phyloP scores from a whole-genome alignment of 139 green algal species.

The Picochlorum sp. region DNA sequence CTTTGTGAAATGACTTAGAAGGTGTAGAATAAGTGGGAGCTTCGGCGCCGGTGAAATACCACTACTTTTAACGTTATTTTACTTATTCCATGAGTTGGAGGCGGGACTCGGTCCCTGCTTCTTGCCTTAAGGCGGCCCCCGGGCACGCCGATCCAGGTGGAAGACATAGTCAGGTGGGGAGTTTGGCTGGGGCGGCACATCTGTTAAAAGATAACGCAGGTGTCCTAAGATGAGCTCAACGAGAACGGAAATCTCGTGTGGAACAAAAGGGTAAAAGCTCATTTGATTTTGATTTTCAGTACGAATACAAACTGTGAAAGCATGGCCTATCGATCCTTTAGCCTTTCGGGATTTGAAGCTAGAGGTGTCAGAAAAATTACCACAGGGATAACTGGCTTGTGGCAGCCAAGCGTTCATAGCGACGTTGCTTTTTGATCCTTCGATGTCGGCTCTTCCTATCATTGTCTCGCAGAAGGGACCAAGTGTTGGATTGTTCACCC shows the following conservation, averaged over 20 bases:
- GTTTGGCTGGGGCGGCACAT: slow-evolving; percentile 88
- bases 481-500: slow-evolving; percentile 73
- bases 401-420: slow-evolving; percentile 51
- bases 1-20: slow-evolving; percentile 74
- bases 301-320: slow-evolving; percentile 90
- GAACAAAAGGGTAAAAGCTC: slow-evolving; percentile 90
- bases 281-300: slow-evolving; percentile 96
- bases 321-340: slow-evolving; percentile 92
- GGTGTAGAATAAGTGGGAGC: slow-evolving; percentile 80
- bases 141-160: slow-evolving; percentile 53
- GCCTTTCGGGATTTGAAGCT: slow-evolving; percentile 75
- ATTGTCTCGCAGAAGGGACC: slow-evolving; percentile 54
- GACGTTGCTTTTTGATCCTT: not conserved
- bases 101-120: slow-evolving; percentile 61
- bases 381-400: slow-evolving; percentile 85
- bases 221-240: slow-evolving; percentile 90
- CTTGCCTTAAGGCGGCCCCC: slow-evolving; percentile 55
- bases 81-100: slow-evolving; percentile 81
- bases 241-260: slow-evolving; percentile 91
- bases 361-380: slow-evolving; percentile 87
- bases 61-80: slow-evolving; percentile 81
- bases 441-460: slow-evolving; percentile 33
- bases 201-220: slow-evolving; percentile 87
- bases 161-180: slow-evolving; percentile 89
- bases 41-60: slow-evolving; percentile 72